phyloP scores from a whole-genome alignment of 75 land plant species.

The Ceratopteris richardii region DNA sequence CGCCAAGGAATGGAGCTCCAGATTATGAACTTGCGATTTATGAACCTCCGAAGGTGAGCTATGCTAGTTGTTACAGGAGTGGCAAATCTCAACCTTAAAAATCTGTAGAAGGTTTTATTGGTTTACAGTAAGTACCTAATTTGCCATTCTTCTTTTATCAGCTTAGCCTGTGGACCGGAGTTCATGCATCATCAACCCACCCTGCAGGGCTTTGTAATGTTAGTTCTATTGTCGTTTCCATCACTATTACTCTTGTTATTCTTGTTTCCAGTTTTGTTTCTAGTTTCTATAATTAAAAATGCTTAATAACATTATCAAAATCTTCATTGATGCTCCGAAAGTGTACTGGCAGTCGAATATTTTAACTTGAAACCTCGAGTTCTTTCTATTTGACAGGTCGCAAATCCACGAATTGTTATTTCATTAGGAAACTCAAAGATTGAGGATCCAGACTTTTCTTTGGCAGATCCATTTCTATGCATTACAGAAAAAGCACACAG shows the following conservation, averaged over 20 bases:
- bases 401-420: constrained; percentile 52
- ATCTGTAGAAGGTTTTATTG: not conserved
- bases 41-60: constrained; percentile 51
- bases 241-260: no score
- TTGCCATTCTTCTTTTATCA: not conserved
- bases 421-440: constrained; percentile 55
- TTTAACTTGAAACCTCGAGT: no score
- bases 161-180: not conserved
- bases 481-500: constrained; percentile 52
- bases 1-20: constrained; percentile 32
- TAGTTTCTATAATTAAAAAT: no score
- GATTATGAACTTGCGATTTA: constrained; percentile 81
- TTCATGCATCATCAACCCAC: not conserved
- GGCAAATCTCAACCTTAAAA: not conserved
- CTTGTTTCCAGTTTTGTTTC: no score
- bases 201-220: constrained; percentile 1
- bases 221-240: not conserved
- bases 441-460: constrained; percentile 59
- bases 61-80: no score
- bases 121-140: not conserved
- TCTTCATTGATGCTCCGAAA: not conserved
- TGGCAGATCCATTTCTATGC: constrained; percentile 56
- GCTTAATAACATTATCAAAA: not conserved
- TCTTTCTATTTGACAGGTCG: constrained; percentile 30
- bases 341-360: not conserved